Conservation (phyloP, 1,284 basidiomycete species). For the Agroathelia rolfsii region DNA sequence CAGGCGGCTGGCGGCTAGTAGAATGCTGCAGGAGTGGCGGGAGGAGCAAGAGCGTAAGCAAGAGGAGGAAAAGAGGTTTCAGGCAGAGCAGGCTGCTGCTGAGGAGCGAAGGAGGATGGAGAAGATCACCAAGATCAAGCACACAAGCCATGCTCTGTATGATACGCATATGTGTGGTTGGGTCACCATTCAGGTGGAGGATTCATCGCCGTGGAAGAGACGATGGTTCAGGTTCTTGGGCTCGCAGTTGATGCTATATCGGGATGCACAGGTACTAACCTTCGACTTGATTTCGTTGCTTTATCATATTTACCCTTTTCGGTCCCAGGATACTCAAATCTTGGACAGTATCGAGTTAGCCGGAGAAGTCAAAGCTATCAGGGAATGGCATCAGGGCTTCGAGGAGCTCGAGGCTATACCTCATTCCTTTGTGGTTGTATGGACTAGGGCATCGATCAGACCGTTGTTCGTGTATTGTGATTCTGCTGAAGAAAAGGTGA, state of each 20-base stretch:
- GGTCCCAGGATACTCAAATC: constrained; percentile 36
- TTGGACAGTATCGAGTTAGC: constrained; percentile 42
- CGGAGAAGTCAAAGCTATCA: constrained; percentile 34
- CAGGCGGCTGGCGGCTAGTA: constrained; percentile 41
- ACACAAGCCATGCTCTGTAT: too few relatives aligned
- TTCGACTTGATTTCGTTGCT: constrained; percentile 1
- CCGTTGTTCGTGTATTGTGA: constrained; percentile 59
- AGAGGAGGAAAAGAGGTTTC: constrained; percentile 34
- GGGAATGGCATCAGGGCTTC: constrained; percentile 64
- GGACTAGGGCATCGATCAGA: constrained; percentile 47
- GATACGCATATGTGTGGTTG: constrained; percentile 43
- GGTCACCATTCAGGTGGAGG: constrained; percentile 54
- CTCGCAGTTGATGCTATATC: constrained; percentile 39
- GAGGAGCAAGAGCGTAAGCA: constrained; percentile 33
- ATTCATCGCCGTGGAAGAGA: constrained; percentile 53
- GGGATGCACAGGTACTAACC: constrained; percentile 43
- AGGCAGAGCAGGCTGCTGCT: too few relatives aligned
- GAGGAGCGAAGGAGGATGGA: constrained; percentile 34
- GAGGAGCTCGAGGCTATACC: constrained; percentile 64
- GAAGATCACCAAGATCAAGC: constrained; percentile 29
- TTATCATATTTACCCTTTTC: constrained; percentile 5
- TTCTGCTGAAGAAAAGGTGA: constrained; percentile 58
- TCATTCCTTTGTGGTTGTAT: constrained; percentile 60
- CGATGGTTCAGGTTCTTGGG: constrained; percentile 53
- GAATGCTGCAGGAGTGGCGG: constrained; percentile 44